Conservation (phyloP, 345 rosid species). For the Hypericum androsaemum region DNA sequence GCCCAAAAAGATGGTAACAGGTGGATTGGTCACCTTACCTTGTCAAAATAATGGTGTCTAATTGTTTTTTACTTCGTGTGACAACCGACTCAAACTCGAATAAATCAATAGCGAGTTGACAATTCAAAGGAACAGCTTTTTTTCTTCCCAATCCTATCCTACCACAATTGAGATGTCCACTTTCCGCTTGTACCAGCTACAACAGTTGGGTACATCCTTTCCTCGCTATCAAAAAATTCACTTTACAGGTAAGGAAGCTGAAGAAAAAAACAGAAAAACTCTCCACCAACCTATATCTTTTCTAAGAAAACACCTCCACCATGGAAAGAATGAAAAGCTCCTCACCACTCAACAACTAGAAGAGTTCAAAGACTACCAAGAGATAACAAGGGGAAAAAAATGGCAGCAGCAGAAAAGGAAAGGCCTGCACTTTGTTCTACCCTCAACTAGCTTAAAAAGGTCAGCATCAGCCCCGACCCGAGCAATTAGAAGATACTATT, state of each 20-base stretch:
- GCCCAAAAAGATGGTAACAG: too few relatives aligned
- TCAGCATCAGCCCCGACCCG: slow-evolving; percentile 31
- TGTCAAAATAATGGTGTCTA: too few relatives aligned
- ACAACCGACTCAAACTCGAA: too few relatives aligned
- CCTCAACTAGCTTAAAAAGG: slow-evolving; percentile 33
- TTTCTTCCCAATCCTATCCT: too few relatives aligned
- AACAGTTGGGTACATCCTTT: slow-evolving; percentile 37
- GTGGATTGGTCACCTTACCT: too few relatives aligned
- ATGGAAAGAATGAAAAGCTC: slow-evolving; percentile 26
- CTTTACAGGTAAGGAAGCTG: slow-evolving; percentile 42
- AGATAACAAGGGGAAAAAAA: slow-evolving; percentile 3
- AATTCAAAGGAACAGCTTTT: too few relatives aligned
- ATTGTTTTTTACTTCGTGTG: too few relatives aligned
- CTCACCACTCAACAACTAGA: slow-evolving; percentile 30
- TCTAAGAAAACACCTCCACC: slow-evolving; percentile 22
- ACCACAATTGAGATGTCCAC: slow-evolving; percentile 15
- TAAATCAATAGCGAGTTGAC: too few relatives aligned
- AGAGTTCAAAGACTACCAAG: slow-evolving; percentile 17
- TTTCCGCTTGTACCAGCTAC: slow-evolving; percentile 41
- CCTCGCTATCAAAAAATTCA: slow-evolving; percentile 51
- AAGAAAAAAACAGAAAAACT: slow-evolving; percentile 10
- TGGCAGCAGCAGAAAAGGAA: slow-evolving; percentile 24
- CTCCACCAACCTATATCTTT: slow-evolving; percentile 32
- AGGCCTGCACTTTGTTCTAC: slow-evolving; percentile 34
- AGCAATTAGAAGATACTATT: slow-evolving; percentile 32